A percentile compares a stretch with the other conserved stretches of the same genome.
Conservation (phyloP, 2,329 filamentous ascomycete species). For the Metarhizium album region DNA sequence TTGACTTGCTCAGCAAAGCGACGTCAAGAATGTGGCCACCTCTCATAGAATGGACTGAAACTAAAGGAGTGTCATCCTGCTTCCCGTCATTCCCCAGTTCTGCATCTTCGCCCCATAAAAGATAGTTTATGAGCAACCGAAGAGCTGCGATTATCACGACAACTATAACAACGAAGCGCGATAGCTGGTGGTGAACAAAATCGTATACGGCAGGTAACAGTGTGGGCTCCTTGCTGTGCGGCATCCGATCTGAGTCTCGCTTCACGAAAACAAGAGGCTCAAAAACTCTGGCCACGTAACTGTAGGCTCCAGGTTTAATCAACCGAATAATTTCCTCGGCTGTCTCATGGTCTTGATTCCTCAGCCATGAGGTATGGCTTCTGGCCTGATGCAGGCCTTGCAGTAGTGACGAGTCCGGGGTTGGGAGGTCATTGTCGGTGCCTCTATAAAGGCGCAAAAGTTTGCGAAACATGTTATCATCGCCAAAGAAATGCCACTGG, state of each 20-base stretch:
- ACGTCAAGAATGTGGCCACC: slow-evolving; percentile 61
- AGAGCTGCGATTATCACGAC: slow-evolving; percentile 54
- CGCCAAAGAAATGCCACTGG: slow-evolving; percentile 69
- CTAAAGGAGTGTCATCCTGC: slow-evolving; percentile 32
- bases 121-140: slow-evolving; percentile 61
- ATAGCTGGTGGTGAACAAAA: slow-evolving; percentile 50
- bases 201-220: slow-evolving; percentile 43
- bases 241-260: slow-evolving; percentile 55
- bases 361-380: slow-evolving; percentile 66
- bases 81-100: slow-evolving; percentile 35
- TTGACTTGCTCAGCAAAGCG: slow-evolving; percentile 50
- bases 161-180: slow-evolving; percentile 51
- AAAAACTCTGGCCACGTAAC: slow-evolving; percentile 63
- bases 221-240: slow-evolving; percentile 29
- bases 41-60: slow-evolving; percentile 50
- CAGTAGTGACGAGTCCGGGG: slow-evolving; percentile 29
- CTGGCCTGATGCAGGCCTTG: slow-evolving; percentile 61
- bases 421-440: slow-evolving; percentile 14
- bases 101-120: slow-evolving; percentile 55
- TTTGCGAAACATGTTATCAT: slow-evolving; percentile 31
- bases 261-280: slow-evolving; percentile 65
- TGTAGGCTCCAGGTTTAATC: slow-evolving; percentile 59
- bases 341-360: slow-evolving; percentile 68
- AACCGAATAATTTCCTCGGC: slow-evolving; percentile 67
- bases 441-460: slow-evolving; percentile 15